phyloP scores from a whole-genome alignment of 2,329 filamentous ascomycete genomes.

The Cercospora sp. region DNA sequence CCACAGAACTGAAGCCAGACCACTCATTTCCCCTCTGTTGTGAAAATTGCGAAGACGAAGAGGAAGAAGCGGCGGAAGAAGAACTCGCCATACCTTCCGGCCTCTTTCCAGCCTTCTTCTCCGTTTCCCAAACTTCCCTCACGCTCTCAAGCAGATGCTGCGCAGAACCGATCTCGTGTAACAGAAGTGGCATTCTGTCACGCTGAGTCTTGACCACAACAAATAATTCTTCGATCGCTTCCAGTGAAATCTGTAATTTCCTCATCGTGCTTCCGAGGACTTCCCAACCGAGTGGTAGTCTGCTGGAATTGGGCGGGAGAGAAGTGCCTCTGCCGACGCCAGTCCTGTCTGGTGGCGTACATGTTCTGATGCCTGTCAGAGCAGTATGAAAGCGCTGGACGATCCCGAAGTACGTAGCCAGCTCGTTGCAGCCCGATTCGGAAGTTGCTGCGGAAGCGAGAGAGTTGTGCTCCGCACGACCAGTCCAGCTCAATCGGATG shows the following conservation, averaged over 20 bases:
- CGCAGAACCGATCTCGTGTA: slow-evolving; percentile 24
- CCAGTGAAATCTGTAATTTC: slow-evolving; percentile 24
- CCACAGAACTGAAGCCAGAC: neutral
- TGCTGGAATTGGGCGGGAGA: neutral
- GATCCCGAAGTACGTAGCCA: slow-evolving; percentile 13
- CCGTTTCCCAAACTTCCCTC: slow-evolving; percentile 18
- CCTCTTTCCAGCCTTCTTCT: slow-evolving; percentile 5
- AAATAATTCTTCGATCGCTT: slow-evolving; percentile 25
- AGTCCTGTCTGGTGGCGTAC: slow-evolving; percentile 14
- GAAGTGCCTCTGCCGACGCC: neutral
- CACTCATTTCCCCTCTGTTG: neutral
- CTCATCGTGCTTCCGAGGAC: slow-evolving; percentile 22
- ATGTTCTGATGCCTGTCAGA: slow-evolving; percentile 15
- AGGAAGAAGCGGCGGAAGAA: neutral
- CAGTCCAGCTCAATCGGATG: slow-evolving; percentile 22
- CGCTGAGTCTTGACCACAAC: slow-evolving; percentile 18
- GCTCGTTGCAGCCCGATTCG: neutral
- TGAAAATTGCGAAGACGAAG: slow-evolving; percentile 2
- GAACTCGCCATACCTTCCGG: neutral
- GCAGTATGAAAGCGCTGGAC: slow-evolving; percentile 18
- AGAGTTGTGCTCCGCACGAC: slow-evolving; percentile 3
- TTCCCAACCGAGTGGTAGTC: slow-evolving; percentile 20
- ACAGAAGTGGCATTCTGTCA: slow-evolving; percentile 20
- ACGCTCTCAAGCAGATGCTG: slow-evolving; percentile 24
- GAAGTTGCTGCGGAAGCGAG: neutral